Evolutionary conservation across 352 stramenopile genomes (phyloP), one percentile per base, ranked within the genome.

Genomic region (Blastocystis sp.): DNA sequence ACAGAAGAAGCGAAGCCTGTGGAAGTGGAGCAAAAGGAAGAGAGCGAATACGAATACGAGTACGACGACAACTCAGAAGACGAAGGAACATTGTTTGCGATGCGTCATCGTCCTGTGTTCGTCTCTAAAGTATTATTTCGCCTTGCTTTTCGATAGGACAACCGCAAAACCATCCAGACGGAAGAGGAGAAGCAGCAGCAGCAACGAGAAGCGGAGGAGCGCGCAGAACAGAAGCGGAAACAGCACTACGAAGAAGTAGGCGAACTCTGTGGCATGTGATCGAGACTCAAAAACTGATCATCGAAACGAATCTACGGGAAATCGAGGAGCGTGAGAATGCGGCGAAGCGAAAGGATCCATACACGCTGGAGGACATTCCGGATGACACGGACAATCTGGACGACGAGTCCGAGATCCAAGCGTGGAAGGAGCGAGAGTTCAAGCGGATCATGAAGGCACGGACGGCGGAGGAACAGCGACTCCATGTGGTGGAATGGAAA

Each of bases 371-470:
- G 7, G 93, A 96, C 43, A 97, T 96, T 93, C 93, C 93, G 0
- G 93, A 97, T 87, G 94, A 97, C 61, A 95, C 93, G 79, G 94
- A 97, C 79, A 92, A 93, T 29, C n/a, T 96, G 37, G 92, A 96
- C 69, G 94, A 96, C 2, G 93, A 95, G 39, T 92, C 95, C 73
- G 94, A 97, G 77, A 97, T 96, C 68, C 91, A 95, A 13, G 94
- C 95, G 69, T 98, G 95, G 95, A 94, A 97, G 89, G 90, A 98
- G 76, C 93, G 95, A 20, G 95, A 98, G 91, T 94, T 98, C 92
- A 92, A 93, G 20, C 93, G 95, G 11, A 94, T 98, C 75, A 96
- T 96, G 90, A 90, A 94, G 76, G 94, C 97, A 37, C 94, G 92
- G 3, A 94, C 97, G 84, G 91, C 92, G 29, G 93, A 94, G 43